A percentile compares a stretch with the other conserved stretches of the same genome.
Conservation (phyloP, 352 stramenopile species). For the Globisporangium ultimum region DNA sequence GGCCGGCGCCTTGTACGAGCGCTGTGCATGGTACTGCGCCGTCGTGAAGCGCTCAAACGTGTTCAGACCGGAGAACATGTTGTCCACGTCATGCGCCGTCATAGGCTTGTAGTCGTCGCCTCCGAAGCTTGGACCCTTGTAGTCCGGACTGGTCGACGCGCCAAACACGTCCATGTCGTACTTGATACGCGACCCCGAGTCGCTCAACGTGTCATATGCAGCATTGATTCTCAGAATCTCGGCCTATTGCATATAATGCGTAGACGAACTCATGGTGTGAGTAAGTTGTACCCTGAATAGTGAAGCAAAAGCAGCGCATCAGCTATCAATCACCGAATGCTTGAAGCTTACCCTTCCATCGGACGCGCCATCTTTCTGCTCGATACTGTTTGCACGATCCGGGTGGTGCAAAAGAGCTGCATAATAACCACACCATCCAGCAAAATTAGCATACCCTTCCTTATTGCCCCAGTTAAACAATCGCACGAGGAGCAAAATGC, state of each 20-base stretch:
- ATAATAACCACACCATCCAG: background rate
- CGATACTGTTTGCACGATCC: constrained; percentile 46
- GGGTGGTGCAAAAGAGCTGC: constrained; percentile 70
- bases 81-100: constrained; percentile 65
- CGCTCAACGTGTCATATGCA: constrained; percentile 66
- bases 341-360: constrained; percentile 25
- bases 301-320: background rate
- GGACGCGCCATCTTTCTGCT: constrained; percentile 17
- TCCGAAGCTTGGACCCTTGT: constrained; percentile 5
- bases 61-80: constrained; percentile 73
- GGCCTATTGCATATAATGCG: constrained; percentile 3
- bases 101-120: constrained; percentile 56
- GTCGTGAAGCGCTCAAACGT: constrained; percentile 76
- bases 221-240: constrained; percentile 71
- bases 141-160: constrained; percentile 35
- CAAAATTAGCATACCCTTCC: background rate
- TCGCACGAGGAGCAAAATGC: background rate
- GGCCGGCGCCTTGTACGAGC: constrained; percentile 46
- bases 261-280: background rate
- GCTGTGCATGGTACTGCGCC: constrained; percentile 60
- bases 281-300: too few species aligned
- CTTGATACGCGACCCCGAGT: constrained; percentile 40
- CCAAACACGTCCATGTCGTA: constrained; percentile 78
- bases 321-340: background rate
- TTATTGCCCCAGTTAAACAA: too few species aligned